Percentiles rank a stretch among this genome's conserved stretches.
Evolutionary conservation across 1,139 yeast genomes (phyloP).

Genomic region (Kurtzmaniella quercitrusa): DNA sequence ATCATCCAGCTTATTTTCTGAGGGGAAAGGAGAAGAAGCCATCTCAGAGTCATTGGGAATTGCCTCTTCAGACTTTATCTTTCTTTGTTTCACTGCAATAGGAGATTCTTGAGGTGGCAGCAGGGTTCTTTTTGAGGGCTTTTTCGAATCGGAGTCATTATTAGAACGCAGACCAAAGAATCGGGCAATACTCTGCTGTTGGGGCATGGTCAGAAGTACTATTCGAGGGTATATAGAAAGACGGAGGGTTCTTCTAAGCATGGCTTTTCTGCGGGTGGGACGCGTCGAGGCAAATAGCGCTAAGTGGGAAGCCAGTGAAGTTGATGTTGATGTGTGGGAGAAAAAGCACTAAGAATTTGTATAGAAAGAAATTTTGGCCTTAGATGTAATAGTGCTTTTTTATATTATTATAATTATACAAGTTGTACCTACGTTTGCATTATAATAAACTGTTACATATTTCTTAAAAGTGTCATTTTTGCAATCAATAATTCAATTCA

Average conservation of each 20-base stretch:
- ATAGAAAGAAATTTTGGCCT: too few species aligned
- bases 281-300: background rate
- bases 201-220: conserved; percentile 23
- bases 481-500: too few species aligned
- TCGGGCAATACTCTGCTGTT: conserved; percentile 35
- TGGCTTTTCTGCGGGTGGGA: background rate
- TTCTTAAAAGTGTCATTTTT: too few species aligned
- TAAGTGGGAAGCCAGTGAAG: background rate
- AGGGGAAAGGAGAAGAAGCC: too few species aligned
- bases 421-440: too few species aligned
- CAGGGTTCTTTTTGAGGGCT: background rate
- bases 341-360: too few species aligned
- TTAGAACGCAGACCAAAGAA: conserved; percentile 20
- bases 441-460: too few species aligned
- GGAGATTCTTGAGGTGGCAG: background rate
- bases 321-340: too few species aligned
- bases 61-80: background rate
- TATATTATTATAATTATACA: too few species aligned
- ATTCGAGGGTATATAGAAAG: background rate
- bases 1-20: too few species aligned
- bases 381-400: too few species aligned
- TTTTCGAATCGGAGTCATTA: background rate
- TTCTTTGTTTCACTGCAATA: background rate
- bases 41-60: background rate
- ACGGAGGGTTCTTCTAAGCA: background rate